Evolutionary conservation across 169 alveolate species (phyloP), one percentile per base, ranked within the genome.

Genomic region (Hammondia hammondi): DNA sequence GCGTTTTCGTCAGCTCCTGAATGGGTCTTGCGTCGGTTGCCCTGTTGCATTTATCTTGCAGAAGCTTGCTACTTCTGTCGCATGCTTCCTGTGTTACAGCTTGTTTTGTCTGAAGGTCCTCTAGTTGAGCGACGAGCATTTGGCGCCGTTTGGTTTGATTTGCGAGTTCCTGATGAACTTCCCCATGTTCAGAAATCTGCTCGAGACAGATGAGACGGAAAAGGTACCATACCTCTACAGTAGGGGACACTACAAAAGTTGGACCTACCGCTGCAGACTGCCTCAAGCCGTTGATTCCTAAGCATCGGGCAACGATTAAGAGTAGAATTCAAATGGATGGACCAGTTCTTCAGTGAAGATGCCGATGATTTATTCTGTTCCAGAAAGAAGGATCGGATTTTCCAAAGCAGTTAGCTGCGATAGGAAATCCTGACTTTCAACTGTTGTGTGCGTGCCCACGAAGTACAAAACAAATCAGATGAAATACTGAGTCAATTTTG

Each of bases 21-120:
- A 82, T n/a, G 3, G 90, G 90, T 35, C 43, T 39, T 27, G 90
- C 29, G 90, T 82, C 90, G 7, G 90, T 82, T 24, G 70, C 90
- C 12, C 39, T 35, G 39, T 27, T n/a, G 57, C 27, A 82, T n/a
- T 82, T 82, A 17, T 82, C 71, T 35, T 82, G 71, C 4, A 82
- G 70, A 45, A 82, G 35, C 70, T 48, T 82, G 90, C 35, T 46
- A n/a, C 24, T 82, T 52, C 35, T 27, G 39, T 82, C 71, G 71
- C 21, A 35, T 70, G 32, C 71, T 82, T 48, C 52, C 70, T 82
- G 90, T 9, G 90, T 19, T 27, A 70, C 35, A 5, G 5, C 90
- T 5, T 6, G 43, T 27, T 39, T 82, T 29, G 90, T 10, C 43
- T 39, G 71, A 17, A 82, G 72, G 70, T 46, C 70, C 57, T 82